Conservation (phyloP, 108 stramenopile genomes). For the Pseudonitzschia multistriata region DNA sequence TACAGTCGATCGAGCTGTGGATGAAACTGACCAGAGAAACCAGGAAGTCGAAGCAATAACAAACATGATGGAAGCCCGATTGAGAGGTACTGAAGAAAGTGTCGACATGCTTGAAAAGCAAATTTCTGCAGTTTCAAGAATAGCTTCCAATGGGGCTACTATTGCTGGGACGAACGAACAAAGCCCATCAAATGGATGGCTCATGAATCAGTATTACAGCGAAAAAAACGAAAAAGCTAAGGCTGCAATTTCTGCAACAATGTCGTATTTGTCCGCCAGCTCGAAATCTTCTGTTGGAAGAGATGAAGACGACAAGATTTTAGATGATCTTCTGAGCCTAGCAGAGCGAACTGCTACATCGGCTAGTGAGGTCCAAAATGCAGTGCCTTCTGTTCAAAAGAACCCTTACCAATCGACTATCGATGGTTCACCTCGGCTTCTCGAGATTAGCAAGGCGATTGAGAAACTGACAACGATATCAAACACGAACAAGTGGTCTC, state of each 20-base stretch:
- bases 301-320: not conserved
- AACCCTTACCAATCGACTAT: not conserved
- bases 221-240: conserved; percentile 6
- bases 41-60: conserved; percentile 1
- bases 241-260: conserved; percentile 6
- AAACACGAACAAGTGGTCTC: not conserved
- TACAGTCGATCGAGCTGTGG: not conserved
- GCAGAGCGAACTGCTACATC: not conserved
- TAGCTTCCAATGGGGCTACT: too few relatives aligned
- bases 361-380: not conserved
- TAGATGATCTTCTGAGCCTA: not conserved
- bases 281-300: not conserved
- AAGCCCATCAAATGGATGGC: not conserved
- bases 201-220: not conserved
- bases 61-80: conserved; percentile 3
- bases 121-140: not conserved
- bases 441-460: not conserved
- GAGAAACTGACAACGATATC: not conserved
- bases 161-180: not conserved
- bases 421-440: not conserved
- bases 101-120: conserved; percentile 7
- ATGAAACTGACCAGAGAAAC: conserved; percentile 2
- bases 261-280: not conserved
- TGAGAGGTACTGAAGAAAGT: conserved; percentile 1
- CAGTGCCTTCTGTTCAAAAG: not conserved